These are phyloP conservation scores for Apophysomyces sp. DNA, from an alignment of 371 early-diverging fungal species.

Conservation along the genomic window DNA sequence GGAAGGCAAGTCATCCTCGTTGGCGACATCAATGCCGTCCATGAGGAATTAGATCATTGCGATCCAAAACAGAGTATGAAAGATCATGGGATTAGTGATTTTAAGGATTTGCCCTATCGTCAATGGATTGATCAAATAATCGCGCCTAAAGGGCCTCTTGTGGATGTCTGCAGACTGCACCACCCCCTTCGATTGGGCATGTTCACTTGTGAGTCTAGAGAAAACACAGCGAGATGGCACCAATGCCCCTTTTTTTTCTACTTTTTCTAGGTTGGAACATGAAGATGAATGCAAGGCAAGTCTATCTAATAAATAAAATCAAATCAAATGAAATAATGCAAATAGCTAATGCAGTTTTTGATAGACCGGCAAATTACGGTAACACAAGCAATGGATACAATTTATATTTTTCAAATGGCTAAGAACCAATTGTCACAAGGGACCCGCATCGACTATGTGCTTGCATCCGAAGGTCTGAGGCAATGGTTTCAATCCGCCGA, in stretches of 20 bases:
- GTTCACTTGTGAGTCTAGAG: constrained; percentile 55
- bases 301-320: constrained; percentile 2
- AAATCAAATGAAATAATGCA: neutral
- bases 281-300: constrained; percentile 65
- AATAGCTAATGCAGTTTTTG: neutral
- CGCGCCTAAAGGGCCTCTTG: constrained; percentile 52
- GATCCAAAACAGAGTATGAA: constrained; percentile 67
- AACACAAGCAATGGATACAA: neutral
- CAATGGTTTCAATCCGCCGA: constrained; percentile 58
- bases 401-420: too few species aligned
- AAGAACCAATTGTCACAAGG: constrained; percentile 14
- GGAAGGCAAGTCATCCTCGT: constrained; percentile 71
- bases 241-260: neutral
- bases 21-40: constrained; percentile 84
- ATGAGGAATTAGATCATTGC: constrained; percentile 76
- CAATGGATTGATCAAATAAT: constrained; percentile 71
- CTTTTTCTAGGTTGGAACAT: constrained; percentile 74
- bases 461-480: constrained; percentile 57
- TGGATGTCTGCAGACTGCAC: constrained; percentile 52
- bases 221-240: neutral
- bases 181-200: constrained; percentile 53
- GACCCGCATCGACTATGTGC: constrained; percentile 85
- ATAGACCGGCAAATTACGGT: constrained; percentile 59
- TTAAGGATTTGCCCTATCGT: constrained; percentile 67
- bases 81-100: constrained; percentile 53